A percentile compares a stretch with the other conserved stretches of the same genome.
Conservation (phyloP, 2,329 filamentous ascomycete genomes). For the Truncatella angustata region DNA sequence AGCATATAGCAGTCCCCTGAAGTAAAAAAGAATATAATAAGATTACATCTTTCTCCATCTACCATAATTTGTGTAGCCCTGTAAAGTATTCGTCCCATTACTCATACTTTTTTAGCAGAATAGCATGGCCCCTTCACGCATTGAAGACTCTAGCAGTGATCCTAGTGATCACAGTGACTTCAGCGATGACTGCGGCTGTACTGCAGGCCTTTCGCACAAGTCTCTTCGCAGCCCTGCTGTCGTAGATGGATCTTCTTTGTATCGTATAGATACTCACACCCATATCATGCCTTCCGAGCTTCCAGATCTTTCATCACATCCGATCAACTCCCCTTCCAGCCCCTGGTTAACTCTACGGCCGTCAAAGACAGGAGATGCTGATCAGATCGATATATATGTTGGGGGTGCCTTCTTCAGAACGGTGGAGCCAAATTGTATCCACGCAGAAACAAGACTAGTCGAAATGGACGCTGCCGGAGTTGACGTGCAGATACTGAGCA, state of each 20-base stretch:
- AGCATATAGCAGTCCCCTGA: no score
- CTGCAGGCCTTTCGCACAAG: not conserved
- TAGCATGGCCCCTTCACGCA: constrained; percentile 19
- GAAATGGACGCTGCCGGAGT: constrained; percentile 35
- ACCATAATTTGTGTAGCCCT: no score
- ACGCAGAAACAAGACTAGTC: constrained; percentile 21
- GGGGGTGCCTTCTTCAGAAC: constrained; percentile 31
- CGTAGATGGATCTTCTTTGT: constrained; percentile 21
- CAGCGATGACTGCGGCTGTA: constrained; percentile 12
- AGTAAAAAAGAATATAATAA: no score
- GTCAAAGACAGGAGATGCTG: constrained; percentile 17
- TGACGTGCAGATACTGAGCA: constrained; percentile 34
- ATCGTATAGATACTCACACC: constrained; percentile 35
- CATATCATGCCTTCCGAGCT: constrained; percentile 36
- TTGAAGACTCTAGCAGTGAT: constrained; percentile 9
- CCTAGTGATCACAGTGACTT: constrained; percentile 3
- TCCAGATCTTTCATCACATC: constrained; percentile 39
- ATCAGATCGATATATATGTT: constrained; percentile 33
- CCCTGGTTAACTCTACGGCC: constrained; percentile 28
- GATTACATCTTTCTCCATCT: no score
- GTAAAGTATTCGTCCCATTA: no score
- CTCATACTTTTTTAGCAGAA: not conserved
- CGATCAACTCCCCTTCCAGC: constrained; percentile 41
- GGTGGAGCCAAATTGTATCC: constrained; percentile 31
- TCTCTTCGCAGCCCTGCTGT: not conserved